Evolutionary conservation across 495 filamentous ascomycete genomes (phyloP).

Genomic region (Hypomontagnella monticulosa): DNA sequence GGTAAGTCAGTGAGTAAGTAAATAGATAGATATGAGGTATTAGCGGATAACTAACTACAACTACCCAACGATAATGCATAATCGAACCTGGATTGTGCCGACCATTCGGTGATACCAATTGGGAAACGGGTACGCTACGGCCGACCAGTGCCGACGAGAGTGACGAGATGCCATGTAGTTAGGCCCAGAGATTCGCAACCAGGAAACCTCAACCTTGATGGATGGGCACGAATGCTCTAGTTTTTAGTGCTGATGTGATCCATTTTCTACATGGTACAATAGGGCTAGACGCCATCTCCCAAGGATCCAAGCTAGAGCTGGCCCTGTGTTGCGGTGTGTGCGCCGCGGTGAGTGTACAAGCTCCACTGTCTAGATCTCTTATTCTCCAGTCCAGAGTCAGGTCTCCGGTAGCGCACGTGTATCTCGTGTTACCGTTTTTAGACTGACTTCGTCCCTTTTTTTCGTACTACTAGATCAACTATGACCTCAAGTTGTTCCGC

Average conservation of each 20-base stretch:
- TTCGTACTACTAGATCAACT: constrained; percentile 6
- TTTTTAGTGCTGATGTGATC: constrained; percentile 8
- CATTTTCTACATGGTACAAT: background rate
- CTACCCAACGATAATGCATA: constrained; percentile 16
- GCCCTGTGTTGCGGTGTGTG: constrained; percentile 12
- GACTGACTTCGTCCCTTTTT: constrained; percentile 8
- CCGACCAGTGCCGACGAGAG: constrained; percentile 29
- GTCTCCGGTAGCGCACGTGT: constrained; percentile 3
- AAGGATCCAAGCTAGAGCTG: constrained; percentile 13
- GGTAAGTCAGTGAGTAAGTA: too few species aligned
- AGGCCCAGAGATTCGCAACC: constrained; percentile 9
- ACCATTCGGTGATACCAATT: constrained; percentile 32
- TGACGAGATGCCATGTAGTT: constrained; percentile 15
- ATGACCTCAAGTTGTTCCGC: constrained; percentile 7
- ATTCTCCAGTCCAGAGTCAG: constrained; percentile 8
- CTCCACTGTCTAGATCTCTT: constrained; percentile 25
- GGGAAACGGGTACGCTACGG: constrained; percentile 16
- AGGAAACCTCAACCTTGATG: too few species aligned
- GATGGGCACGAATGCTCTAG: constrained; percentile 1
- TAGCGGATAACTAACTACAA: background rate
- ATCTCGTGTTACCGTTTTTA: constrained; percentile 23
- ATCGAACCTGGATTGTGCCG: constrained; percentile 30
- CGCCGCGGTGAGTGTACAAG: constrained; percentile 6
- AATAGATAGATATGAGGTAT: background rate
- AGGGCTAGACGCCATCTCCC: constrained; percentile 9